phyloP scores from a whole-genome alignment of 306 rosid species.

The Albizia julibrissin region DNA sequence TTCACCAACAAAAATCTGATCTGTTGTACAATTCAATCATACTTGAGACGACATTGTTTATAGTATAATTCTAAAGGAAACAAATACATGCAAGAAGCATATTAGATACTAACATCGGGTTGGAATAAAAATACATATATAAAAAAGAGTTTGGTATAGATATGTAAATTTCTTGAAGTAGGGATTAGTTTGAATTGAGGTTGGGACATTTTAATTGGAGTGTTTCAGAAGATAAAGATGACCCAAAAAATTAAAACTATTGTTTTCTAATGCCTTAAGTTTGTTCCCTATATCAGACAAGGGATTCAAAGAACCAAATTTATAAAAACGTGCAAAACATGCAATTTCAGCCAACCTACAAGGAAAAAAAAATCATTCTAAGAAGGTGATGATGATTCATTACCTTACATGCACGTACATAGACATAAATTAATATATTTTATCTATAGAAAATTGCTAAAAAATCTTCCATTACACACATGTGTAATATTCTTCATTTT shows the following conservation, averaged over 20 bases:
- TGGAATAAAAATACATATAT: not conserved
- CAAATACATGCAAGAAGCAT: not conserved
- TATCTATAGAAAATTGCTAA: too few species aligned
- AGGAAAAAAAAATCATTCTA: not conserved
- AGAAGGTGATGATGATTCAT: not conserved
- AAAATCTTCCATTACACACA: too few species aligned
- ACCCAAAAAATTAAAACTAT: not conserved
- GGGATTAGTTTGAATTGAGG: not conserved
- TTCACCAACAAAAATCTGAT: not conserved
- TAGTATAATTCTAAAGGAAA: not conserved
- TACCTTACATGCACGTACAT: not conserved
- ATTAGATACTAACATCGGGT: not conserved
- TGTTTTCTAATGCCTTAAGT: not conserved
- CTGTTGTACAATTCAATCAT: not conserved
- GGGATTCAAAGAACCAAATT: not conserved
- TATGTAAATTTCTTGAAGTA: not conserved
- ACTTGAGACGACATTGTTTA: not conserved
- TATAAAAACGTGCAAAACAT: constrained; percentile 22
- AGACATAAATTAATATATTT: too few species aligned
- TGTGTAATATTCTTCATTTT: too few species aligned
- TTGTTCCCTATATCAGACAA: not conserved
- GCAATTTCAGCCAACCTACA: not conserved
- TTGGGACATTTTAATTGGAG: not conserved
- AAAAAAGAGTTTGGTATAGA: not conserved
- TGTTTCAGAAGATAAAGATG: constrained; percentile 19